Evolutionary conservation across 176 grass and related monocot genomes (phyloP).

Genomic region (Tillandsia fasciculata): DNA sequence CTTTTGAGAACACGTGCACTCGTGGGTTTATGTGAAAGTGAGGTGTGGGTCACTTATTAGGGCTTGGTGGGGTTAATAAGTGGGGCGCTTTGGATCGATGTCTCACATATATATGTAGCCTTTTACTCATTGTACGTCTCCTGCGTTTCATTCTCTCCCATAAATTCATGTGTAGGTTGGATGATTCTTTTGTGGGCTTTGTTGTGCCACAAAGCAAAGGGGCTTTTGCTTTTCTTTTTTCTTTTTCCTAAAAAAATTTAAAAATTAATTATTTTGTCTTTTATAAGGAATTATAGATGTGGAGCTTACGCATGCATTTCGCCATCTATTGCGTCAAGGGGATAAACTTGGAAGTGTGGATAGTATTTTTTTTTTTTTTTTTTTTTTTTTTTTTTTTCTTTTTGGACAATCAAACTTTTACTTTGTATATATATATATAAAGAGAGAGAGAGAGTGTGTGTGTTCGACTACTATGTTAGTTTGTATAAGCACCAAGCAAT

Average conservation of each 20-base stretch:
- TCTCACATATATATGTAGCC: too few species aligned
- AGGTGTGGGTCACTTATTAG: too few species aligned
- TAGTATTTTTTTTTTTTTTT: background rate
- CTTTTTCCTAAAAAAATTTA: background rate
- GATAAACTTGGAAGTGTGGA: background rate
- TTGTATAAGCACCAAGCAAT: too few species aligned
- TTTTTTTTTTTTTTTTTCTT: background rate
- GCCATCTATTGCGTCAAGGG: background rate
- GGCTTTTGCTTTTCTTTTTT: background rate
- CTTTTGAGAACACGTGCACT: too few species aligned
- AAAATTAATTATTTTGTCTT: background rate
- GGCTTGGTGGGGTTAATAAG: too few species aligned
- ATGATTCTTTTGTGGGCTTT: background rate
- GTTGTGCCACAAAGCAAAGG: background rate
- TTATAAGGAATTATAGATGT: too few species aligned
- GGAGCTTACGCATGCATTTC: constrained; percentile 1
- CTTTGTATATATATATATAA: background rate
- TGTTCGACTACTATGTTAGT: too few species aligned
- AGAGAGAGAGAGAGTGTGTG: too few species aligned
- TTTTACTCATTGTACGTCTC: too few species aligned
- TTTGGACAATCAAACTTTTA: too few species aligned
- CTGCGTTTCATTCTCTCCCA: background rate
- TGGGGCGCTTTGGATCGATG: too few species aligned
- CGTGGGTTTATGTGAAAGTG: too few species aligned
- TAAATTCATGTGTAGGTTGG: background rate